Percentiles rank a stretch among this genome's conserved stretches.
These are phyloP conservation scores for Trametes sp. DNA, from an alignment of 1,284 basidiomycete species.

Conservation along the genomic window DNA sequence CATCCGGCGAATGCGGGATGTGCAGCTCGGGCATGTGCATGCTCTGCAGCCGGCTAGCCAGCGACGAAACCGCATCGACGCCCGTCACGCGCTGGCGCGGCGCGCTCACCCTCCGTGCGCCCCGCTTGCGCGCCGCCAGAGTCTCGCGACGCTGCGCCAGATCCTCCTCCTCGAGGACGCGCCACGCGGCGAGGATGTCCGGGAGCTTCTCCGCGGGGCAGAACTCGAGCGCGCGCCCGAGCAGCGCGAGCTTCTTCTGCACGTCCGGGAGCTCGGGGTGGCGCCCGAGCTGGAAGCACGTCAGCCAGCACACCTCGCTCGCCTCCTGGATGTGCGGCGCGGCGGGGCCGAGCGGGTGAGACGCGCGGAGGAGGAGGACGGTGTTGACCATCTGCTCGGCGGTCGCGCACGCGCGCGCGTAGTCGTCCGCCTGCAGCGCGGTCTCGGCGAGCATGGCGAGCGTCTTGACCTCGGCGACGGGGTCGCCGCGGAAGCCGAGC, in stretches of 20 bases:
- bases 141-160: constrained; percentile 51
- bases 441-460: constrained; percentile 90
- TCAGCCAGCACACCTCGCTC: constrained; percentile 85
- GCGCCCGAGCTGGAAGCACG: constrained; percentile 86
- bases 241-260: constrained; percentile 69
- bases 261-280: constrained; percentile 78
- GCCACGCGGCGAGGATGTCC: constrained; percentile 79
- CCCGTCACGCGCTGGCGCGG: constrained; percentile 25
- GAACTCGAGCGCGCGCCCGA: constrained; percentile 88
- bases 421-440: constrained; percentile 84
- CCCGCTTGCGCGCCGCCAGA: constrained; percentile 30
- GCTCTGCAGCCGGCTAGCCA: constrained; percentile 62
- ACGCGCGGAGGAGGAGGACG: constrained; percentile 56
- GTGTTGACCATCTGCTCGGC: constrained; percentile 76
- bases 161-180: constrained; percentile 69
- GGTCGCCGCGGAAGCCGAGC: constrained; percentile 79
- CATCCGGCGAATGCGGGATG: constrained; percentile 73
- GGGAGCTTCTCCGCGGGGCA: constrained; percentile 83
- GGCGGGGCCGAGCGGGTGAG: constrained; percentile 45
- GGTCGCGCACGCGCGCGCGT: constrained; percentile 72
- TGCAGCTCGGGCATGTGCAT: constrained; percentile 51
- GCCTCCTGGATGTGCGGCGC: constrained; percentile 65
- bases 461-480: constrained; percentile 78
- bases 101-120: constrained; percentile 13
- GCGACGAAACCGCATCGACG: constrained; percentile 51